A percentile compares a stretch with the other conserved stretches of the same genome.
Evolutionary conservation across 805 yeast genomes (phyloP).

Genomic region (Candida patagonica): DNA sequence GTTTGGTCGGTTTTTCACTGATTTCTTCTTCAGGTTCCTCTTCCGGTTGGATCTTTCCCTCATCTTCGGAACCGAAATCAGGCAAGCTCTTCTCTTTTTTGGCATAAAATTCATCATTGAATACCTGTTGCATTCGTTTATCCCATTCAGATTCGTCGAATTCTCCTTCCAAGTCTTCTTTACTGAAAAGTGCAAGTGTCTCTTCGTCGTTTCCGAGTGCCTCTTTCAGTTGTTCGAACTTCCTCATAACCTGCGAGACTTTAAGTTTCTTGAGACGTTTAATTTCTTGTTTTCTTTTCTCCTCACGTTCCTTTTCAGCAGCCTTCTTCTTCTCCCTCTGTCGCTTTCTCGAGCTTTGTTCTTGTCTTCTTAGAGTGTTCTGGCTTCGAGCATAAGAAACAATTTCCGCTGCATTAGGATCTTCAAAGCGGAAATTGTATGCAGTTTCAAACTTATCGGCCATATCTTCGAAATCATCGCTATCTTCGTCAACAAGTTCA

Average conservation of each 20-base stretch:
- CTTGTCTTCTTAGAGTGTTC: slow-evolving; percentile 80
- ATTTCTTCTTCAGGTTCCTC: slow-evolving; percentile 20
- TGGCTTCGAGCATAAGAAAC: slow-evolving; percentile 89
- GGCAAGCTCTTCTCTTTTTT: slow-evolving; percentile 44
- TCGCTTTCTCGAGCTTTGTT: slow-evolving; percentile 64
- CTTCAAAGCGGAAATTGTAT: slow-evolving; percentile 91
- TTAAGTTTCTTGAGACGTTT: slow-evolving; percentile 68
- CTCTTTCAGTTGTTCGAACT: slow-evolving; percentile 52
- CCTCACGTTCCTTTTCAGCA: slow-evolving; percentile 40
- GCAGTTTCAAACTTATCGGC: slow-evolving; percentile 88
- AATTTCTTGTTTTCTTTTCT: slow-evolving; percentile 49
- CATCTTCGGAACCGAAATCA: slow-evolving; percentile 32
- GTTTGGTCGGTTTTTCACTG: slow-evolving; percentile 11
- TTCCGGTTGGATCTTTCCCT: slow-evolving; percentile 13
- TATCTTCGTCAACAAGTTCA: slow-evolving; percentile 42
- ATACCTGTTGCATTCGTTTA: slow-evolving; percentile 68
- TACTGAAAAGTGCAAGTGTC: slow-evolving; percentile 47
- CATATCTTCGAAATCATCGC: slow-evolving; percentile 84
- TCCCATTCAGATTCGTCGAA: slow-evolving; percentile 93
- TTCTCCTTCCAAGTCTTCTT: slow-evolving; percentile 72
- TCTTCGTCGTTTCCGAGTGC: slow-evolving; percentile 57
- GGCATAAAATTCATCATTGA: slow-evolving; percentile 75
- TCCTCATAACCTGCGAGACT: slow-evolving; percentile 66
- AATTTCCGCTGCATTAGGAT: slow-evolving; percentile 81
- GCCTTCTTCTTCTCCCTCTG: slow-evolving; percentile 66